These are phyloP conservation scores for Xylaria telfairii DNA, from an alignment of 495 filamentous ascomycete species.

Conservation along the genomic window DNA sequence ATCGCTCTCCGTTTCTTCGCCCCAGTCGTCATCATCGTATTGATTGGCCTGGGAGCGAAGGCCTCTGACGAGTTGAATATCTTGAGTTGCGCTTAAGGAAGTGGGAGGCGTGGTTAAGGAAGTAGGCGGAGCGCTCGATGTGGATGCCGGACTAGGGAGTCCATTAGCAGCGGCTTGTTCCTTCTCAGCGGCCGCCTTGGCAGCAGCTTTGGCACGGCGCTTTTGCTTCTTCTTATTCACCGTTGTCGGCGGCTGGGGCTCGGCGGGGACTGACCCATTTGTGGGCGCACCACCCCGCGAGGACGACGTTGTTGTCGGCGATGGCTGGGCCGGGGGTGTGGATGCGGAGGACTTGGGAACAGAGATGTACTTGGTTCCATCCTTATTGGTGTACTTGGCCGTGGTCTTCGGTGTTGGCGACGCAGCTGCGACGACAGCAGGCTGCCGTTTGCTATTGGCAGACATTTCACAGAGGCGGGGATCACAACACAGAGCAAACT, in stretches of 20 bases:
- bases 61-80: slow-evolving; percentile 32
- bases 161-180: slow-evolving; percentile 45
- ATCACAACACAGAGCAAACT: slow-evolving; percentile 34
- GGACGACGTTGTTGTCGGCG: slow-evolving; percentile 47
- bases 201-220: slow-evolving; percentile 77
- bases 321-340: slow-evolving; percentile 58
- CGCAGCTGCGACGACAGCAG: slow-evolving; percentile 43
- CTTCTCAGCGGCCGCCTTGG: slow-evolving; percentile 65
- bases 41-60: slow-evolving; percentile 31
- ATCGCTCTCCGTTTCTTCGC: slow-evolving; percentile 53
- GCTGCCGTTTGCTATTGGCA: slow-evolving; percentile 52
- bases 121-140: slow-evolving; percentile 39
- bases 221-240: slow-evolving; percentile 96
- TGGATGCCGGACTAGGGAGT: slow-evolving; percentile 45
- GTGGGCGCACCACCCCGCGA: slow-evolving; percentile 40
- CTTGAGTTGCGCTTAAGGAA: slow-evolving; percentile 30
- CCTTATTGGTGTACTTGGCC: slow-evolving; percentile 68
- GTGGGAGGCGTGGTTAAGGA: slow-evolving; percentile 36
- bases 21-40: slow-evolving; percentile 53
- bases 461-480: slow-evolving; percentile 53
- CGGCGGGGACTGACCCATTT: slow-evolving; percentile 31
- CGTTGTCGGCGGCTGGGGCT: slow-evolving; percentile 41
- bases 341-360: slow-evolving; percentile 63
- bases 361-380: slow-evolving; percentile 71
- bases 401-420: slow-evolving; percentile 53